phyloP scores from a whole-genome alignment of 441 rosid genomes.

The Euphorbia corollata region DNA sequence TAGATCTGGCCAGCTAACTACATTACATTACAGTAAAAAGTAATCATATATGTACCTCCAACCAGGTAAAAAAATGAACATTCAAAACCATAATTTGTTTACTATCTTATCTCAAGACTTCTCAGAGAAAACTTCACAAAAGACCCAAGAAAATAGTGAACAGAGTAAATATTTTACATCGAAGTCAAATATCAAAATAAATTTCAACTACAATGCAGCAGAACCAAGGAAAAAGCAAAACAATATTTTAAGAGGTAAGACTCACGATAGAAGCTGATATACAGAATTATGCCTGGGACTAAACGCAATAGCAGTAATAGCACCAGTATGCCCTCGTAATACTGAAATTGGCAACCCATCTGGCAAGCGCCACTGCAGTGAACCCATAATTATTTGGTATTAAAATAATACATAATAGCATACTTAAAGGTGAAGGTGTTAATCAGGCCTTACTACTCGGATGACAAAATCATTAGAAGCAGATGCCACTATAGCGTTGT shows the following conservation, averaged over 20 bases:
- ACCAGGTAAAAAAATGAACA: slow-evolving; percentile 16
- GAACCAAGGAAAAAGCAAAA: slow-evolving; percentile 5
- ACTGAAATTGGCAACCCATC: slow-evolving; percentile 96
- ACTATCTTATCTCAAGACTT: slow-evolving; percentile 10
- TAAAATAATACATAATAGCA: slow-evolving; percentile 8
- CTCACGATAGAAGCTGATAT: slow-evolving; percentile 95
- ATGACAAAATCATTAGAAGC: slow-evolving; percentile 90
- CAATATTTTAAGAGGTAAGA: slow-evolving; percentile 18
- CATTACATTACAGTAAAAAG: not conserved
- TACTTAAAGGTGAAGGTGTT: slow-evolving; percentile 15
- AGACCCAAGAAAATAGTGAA: slow-evolving; percentile 7
- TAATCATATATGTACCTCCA: slow-evolving; percentile 15
- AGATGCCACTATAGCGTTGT: slow-evolving; percentile 87
- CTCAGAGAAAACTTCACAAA: slow-evolving; percentile 15
- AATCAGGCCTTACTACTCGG: slow-evolving; percentile 65
- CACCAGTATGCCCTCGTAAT: slow-evolving; percentile 85
- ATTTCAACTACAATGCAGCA: slow-evolving; percentile 10
- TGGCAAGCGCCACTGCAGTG: slow-evolving; percentile 92
- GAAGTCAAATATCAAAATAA: slow-evolving; percentile 16
- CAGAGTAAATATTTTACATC: slow-evolving; percentile 13
- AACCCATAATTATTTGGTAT: slow-evolving; percentile 17
- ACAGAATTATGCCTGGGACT: slow-evolving; percentile 80
- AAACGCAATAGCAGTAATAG: slow-evolving; percentile 94
- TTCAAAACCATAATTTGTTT: slow-evolving; percentile 3
- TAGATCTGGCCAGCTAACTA: not conserved